Evolutionary conservation across 2,329 filamentous ascomycete genomes (phyloP), one percentile per base, ranked within the genome.

Genomic region (Fusarium beomiforme): DNA sequence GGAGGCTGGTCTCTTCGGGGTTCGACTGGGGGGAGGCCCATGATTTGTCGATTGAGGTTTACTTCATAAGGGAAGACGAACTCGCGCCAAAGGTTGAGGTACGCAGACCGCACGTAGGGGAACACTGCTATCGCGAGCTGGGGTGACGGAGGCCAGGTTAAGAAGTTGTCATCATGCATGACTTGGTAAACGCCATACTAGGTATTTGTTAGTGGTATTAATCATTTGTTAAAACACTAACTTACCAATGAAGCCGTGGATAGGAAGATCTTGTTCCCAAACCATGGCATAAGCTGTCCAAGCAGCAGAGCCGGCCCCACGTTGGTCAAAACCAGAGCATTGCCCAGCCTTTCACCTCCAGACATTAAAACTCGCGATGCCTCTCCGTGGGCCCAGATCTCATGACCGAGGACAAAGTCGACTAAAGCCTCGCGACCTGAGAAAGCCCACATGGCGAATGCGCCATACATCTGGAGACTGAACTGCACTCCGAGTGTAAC

Each of bases 81-180:
- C 53, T 82, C 80, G 31, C 80, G 81, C 74, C 86, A 85, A 6
- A 88, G 42, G 56, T 80, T 81, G 66, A 81, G 81, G 75, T 89
- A 88, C 12, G 84, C 69, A 43, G 79, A 79, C 36, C 81, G 81
- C 7, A 84, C 76, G 44, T 83, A 83, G 0, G 88, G 88, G 67
- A 88, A 84, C 5, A 85, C 67, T 3, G 84, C 80, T 55, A 89
- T 77, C n/a, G 83, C 85, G 64, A 87, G 84, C 41, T 83, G 81
- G 1, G 86, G 84, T 1, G 86, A 85, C 0, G 87, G 87, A 2
- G 88, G 87, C 87, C 87, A 89, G 17, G 77, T 75, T 23, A 85
- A 79, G 50, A 85, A 80, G n/a, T 83, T 75, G 33, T 83, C 79
- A 42, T 86, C 80, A 44, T 83, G 81, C 57, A 84, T 80, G 37